These are phyloP conservation scores for Hymenochaete sp. DNA, from an alignment of 1,284 basidiomycete species.

Conservation along the genomic window DNA sequence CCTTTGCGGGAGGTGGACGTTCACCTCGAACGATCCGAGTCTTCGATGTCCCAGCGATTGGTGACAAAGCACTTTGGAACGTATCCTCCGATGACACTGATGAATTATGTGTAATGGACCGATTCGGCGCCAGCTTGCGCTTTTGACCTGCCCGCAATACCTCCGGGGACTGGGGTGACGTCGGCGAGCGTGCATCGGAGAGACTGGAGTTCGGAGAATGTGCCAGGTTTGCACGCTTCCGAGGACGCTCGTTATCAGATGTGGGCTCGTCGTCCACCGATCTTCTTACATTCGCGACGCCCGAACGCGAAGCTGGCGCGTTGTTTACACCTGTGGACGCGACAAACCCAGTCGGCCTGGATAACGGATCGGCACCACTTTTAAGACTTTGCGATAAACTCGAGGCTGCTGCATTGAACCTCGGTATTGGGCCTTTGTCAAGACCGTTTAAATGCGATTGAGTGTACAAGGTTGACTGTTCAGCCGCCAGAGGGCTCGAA, in stretches of 20 bases:
- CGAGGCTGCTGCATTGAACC: slow-evolving; percentile 29
- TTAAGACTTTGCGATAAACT: slow-evolving; percentile 29
- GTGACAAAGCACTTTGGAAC: slow-evolving; percentile 36
- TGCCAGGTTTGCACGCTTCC: slow-evolving; percentile 56
- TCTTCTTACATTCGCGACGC: slow-evolving; percentile 28
- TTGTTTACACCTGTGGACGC: slow-evolving; percentile 26
- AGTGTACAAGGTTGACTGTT: too few species aligned
- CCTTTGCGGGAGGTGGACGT: slow-evolving; percentile 26
- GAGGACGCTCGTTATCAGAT: slow-evolving; percentile 52
- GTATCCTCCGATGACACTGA: slow-evolving; percentile 57
- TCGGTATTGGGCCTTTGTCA: background rate
- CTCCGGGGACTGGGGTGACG: slow-evolving; percentile 44
- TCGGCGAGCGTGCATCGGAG: slow-evolving; percentile 31
- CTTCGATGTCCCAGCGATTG: slow-evolving; percentile 35
- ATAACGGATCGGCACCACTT: slow-evolving; percentile 45
- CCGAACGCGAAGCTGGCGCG: slow-evolving; percentile 32
- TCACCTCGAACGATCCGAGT: slow-evolving; percentile 48
- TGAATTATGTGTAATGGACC: slow-evolving; percentile 30
- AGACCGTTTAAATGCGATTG: background rate
- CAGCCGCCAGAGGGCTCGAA: slow-evolving; percentile 52
- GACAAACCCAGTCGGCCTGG: slow-evolving; percentile 50
- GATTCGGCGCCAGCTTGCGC: slow-evolving; percentile 32
- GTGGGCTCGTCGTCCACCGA: slow-evolving; percentile 31
- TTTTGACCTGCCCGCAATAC: slow-evolving; percentile 44
- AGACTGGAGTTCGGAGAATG: slow-evolving; percentile 30